phyloP scores from a whole-genome alignment of 352 stramenopile genomes.

The Globisporangium solare region DNA sequence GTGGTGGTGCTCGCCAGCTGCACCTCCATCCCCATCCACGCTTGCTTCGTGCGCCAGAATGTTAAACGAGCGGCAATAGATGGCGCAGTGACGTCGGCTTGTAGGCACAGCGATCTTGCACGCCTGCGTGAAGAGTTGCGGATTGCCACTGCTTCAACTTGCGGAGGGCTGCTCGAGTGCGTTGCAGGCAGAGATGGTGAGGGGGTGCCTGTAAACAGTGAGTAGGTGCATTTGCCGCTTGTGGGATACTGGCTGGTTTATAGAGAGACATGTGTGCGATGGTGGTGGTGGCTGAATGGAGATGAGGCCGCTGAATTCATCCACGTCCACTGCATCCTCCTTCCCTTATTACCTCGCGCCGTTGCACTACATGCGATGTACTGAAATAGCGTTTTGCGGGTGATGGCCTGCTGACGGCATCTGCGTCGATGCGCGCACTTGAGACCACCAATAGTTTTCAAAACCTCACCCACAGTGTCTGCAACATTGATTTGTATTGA shows the following conservation, averaged over 20 bases:
- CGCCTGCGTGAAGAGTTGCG: neutral
- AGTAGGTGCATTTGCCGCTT: too few relatives aligned
- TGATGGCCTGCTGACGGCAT: neutral
- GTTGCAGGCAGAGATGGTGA: too few relatives aligned
- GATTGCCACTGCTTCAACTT: too few relatives aligned
- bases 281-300: neutral
- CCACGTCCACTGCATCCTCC: neutral
- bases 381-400: neutral
- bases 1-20: too few relatives aligned
- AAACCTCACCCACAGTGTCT: neutral
- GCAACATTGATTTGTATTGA: neutral
- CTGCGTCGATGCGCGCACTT: neutral
- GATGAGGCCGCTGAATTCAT: neutral
- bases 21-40: neutral
- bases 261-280: too few relatives aligned
- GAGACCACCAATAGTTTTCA: neutral
- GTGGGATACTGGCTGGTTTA: too few relatives aligned
- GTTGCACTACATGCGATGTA: neutral
- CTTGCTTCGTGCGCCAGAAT: neutral
- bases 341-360: neutral
- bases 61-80: constrained; percentile 1
- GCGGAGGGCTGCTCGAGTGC: too few relatives aligned
- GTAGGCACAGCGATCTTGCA: neutral
- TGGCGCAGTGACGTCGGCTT: neutral
- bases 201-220: too few relatives aligned